Base-by-base conservation (phyloP, 257 asterid species). In the Solanum gracilifrons region DNA sequence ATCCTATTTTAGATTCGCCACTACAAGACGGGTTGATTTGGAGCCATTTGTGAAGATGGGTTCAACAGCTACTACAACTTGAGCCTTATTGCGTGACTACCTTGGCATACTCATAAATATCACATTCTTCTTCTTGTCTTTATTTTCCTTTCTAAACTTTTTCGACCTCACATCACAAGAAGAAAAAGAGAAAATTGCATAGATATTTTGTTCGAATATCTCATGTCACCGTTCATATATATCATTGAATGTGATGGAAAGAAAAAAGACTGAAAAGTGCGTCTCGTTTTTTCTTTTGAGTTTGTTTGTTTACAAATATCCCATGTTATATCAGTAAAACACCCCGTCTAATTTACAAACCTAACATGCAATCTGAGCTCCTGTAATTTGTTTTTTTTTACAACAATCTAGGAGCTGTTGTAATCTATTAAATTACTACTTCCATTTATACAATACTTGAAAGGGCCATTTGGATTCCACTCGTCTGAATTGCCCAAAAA, bases 31-130 rank as follows among this genome's bases (percentile, higher is more conserved):
- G 1, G 29, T 60, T 60, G 15, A 25, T 10, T n/a, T 64, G 72
- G 72, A 64, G 32, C 32, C 72, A 64, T 25, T 25, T 25, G 90
- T 25, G 87, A 33, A 71, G 60, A 16, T 16, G 75, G 86, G 69
- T 82, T 82, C 85, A 35, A n/a, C 46, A 33, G 43, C 31, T 18
- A 0, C 37, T 39, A 35, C 46, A 35, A 32, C 37, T 77, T 41
- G 62, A 25, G 37, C 58, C 87, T 88, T 92, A 83, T 88, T 89
- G 18, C 92, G 89, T 76, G 85, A 83, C 91, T 92, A 85, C 79
- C 89, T 92, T 92, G 82, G 92, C 92, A 35, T 87, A 35, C 91
- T 92, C 93, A 60, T 83, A 93, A 10, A 86, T 93, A 84, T 93
- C 98, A 91, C 90, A 91, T 92, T 31, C 25, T 20, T 29, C 35